Evolutionary conservation across 768 basidiomycete genomes (phyloP), one percentile per base, ranked within the genome.

Genomic region (Lentinula edodes): DNA sequence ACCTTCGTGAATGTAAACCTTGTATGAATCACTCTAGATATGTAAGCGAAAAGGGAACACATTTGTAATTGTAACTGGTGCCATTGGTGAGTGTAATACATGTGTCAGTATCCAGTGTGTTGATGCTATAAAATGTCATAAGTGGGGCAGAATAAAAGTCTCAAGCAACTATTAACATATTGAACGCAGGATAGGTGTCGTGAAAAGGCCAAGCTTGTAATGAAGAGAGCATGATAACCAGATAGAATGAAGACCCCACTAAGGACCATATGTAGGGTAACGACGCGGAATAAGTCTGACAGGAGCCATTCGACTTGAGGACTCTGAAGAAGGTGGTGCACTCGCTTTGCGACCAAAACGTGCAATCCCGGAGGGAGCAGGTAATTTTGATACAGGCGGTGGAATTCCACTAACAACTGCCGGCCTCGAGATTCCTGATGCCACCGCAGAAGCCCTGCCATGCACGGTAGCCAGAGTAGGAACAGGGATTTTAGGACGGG

Each of bases 301-400:
- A 38, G 51, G 59, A 0, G 50, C 50, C 9, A 18, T 43, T 28
- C 45, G 23, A 35, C 59, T 50, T 23, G 23, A 20, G 8, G 45
- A n/a, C 46, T 23, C 58, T 5, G 28, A 23, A 38, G 18, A 16
- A 45, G 50, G 5, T 5, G 50, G 28, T 3, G 51, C 36, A 36
- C 32, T 42, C n/a, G 38, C 32, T 15, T 51, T 60, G 36, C 50
- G 59, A 16, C 51, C 51, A 16, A 54, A 50, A 35, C 61, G 35
- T 13, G 61, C 53, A n/a, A 55, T 55, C 1, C 61, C 61, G 1
- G 61, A 61, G 34, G 61, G 61, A 56, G 61, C 61, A 54, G 61
- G 61, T 12, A 61, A 20, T 43, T 34, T 61, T 10, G 61, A 61
- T 2, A n/a, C 52, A 32, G 53, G 32, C 10, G 41, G 56, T 6